Evolutionary conservation across 768 basidiomycete genomes (phyloP).

Genomic region (Podaxis sp.): DNA sequence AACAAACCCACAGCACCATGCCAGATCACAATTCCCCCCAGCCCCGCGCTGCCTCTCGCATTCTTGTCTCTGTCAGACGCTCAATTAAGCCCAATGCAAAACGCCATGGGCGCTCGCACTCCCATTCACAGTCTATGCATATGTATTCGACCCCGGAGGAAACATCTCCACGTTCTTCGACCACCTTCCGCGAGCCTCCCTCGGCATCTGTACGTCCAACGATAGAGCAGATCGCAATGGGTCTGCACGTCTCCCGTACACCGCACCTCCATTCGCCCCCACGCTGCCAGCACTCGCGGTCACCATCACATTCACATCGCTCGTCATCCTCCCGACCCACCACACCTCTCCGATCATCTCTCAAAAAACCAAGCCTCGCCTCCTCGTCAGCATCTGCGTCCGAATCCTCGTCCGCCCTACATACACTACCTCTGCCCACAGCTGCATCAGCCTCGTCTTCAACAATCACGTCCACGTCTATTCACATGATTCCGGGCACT

Average conservation of each 20-base stretch:
- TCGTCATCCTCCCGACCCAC: constrained; percentile 41
- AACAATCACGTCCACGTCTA: constrained; percentile 10
- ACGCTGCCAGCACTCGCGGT: constrained; percentile 26
- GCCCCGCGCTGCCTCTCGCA: constrained; percentile 25
- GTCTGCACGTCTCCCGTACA: constrained; percentile 73
- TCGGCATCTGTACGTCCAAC: constrained; percentile 52
- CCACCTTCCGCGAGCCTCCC: constrained; percentile 28
- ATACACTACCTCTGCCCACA: constrained; percentile 36
- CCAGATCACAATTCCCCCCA: constrained; percentile 19
- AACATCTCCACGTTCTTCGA: constrained; percentile 16
- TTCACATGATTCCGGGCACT: neutral
- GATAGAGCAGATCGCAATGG: constrained; percentile 80
- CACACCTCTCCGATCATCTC: constrained; percentile 59
- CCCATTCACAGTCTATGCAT: constrained; percentile 22
- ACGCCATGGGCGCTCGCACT: constrained; percentile 1
- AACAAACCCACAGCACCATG: constrained; percentile 12
- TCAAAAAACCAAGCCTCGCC: constrained; percentile 51
- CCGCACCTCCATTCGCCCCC: constrained; percentile 60
- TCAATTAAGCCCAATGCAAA: constrained; percentile 26
- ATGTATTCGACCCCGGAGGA: constrained; percentile 32
- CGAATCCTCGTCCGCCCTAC: constrained; percentile 48
- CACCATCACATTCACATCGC: constrained; percentile 26
- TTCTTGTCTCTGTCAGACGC: constrained; percentile 29
- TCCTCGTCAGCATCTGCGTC: constrained; percentile 42
- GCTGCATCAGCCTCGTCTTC: constrained; percentile 13